Percentiles rank a stretch among this genome's conserved stretches.
phyloP scores from a whole-genome alignment of 1,284 basidiomycete genomes.

The Apiotrichum sp. region DNA sequence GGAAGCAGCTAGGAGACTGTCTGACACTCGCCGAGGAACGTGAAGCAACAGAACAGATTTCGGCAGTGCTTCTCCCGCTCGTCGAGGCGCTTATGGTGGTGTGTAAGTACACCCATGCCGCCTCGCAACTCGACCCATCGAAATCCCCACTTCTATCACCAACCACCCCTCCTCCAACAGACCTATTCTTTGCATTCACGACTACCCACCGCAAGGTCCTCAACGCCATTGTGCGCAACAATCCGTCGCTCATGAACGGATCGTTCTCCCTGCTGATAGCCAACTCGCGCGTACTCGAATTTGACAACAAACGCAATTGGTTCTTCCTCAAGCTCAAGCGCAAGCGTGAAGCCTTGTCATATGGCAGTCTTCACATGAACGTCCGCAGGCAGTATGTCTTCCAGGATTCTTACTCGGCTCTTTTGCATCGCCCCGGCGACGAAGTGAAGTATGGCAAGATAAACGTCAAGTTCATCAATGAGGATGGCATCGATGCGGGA shows the following conservation, averaged over 20 bases:
- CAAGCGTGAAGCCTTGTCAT: slow-evolving; percentile 63
- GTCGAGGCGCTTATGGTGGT: slow-evolving; percentile 98
- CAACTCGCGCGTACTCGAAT: slow-evolving; percentile 95
- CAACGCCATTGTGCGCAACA: slow-evolving; percentile 96
- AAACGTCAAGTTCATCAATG: slow-evolving; percentile 92
- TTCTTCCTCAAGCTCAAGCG: slow-evolving; percentile 95
- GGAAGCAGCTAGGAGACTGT: slow-evolving; percentile 79
- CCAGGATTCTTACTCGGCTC: slow-evolving; percentile 90
- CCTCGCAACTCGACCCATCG: slow-evolving; percentile 22
- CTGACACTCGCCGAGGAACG: slow-evolving; percentile 73
- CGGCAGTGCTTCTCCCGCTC: slow-evolving; percentile 80
- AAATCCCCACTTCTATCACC: slow-evolving; percentile 53
- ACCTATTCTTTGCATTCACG: slow-evolving; percentile 89
- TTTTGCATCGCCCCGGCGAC: slow-evolving; percentile 84
- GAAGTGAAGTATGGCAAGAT: slow-evolving; percentile 98
- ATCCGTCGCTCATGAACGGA: slow-evolving; percentile 95
- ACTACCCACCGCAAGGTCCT: slow-evolving; percentile 90
- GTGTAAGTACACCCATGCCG: slow-evolving; percentile 66
- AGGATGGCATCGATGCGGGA: slow-evolving; percentile 97
- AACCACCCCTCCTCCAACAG: slow-evolving; percentile 58
- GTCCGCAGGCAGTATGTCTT: slow-evolving; percentile 91
- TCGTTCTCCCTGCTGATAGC: slow-evolving; percentile 94
- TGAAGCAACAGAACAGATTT: slow-evolving; percentile 74
- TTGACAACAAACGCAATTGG: slow-evolving; percentile 99
- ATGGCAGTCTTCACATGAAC: slow-evolving; percentile 80